Evolutionary conservation across 306 rosid species (phyloP).

Genomic region (Casuarina glauca): DNA sequence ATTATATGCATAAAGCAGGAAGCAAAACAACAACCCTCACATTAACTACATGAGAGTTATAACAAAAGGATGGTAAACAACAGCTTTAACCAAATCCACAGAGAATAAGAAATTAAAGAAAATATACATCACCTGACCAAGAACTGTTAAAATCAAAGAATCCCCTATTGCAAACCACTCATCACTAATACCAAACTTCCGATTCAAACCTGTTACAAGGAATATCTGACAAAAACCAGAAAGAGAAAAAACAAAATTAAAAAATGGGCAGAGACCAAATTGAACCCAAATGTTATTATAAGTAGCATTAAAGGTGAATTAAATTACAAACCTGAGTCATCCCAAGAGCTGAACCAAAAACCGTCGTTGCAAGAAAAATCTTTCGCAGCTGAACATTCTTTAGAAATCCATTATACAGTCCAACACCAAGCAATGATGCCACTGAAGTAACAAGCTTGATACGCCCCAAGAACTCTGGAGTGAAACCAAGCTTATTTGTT

Average conservation of each 20-base stretch:
- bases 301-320: slow-evolving; percentile 4
- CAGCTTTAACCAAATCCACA: slow-evolving; percentile 19
- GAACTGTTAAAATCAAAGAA: slow-evolving; percentile 90
- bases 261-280: slow-evolving; percentile 7
- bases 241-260: slow-evolving; percentile 9
- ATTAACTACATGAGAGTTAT: slow-evolving; percentile 18
- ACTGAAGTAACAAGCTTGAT: slow-evolving; percentile 94
- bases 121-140: slow-evolving; percentile 66
- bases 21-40: neutral
- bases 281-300: slow-evolving; percentile 4
- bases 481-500: slow-evolving; percentile 90
- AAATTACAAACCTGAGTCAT: slow-evolving; percentile 80
- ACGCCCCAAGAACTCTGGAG: slow-evolving; percentile 89
- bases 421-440: slow-evolving; percentile 92
- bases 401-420: slow-evolving; percentile 86
- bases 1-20: slow-evolving; percentile 23
- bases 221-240: slow-evolving; percentile 51
- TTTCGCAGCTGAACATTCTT: slow-evolving; percentile 77
- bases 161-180: slow-evolving; percentile 99
- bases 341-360: slow-evolving; percentile 82
- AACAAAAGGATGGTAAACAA: neutral
- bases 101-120: slow-evolving; percentile 20
- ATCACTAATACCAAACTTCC: slow-evolving; percentile 76
- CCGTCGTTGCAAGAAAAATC: slow-evolving; percentile 68
- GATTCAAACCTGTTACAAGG: slow-evolving; percentile 88